phyloP scores from a whole-genome alignment of 345 rosid genomes.

The Acer saccharum region DNA sequence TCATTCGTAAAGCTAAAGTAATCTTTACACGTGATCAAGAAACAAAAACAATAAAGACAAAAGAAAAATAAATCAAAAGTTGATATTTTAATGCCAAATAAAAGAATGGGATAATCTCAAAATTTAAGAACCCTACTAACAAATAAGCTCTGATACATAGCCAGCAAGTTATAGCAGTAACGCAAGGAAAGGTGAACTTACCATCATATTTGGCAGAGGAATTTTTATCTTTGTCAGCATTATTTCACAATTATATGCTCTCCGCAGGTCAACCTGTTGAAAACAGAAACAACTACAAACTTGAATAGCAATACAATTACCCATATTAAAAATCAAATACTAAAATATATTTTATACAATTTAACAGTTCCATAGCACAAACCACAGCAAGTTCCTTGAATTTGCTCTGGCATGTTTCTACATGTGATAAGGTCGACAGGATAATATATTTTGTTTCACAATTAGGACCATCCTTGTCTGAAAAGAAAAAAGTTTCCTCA shows the following conservation, averaged over 20 bases:
- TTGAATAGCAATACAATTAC: background rate
- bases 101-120: background rate
- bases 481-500: background rate
- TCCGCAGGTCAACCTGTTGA: constrained; percentile 88
- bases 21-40: background rate
- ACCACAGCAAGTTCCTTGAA: background rate
- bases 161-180: background rate
- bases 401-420: background rate
- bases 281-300: constrained; percentile 24
- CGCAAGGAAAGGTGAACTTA: constrained; percentile 50
- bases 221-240: constrained; percentile 95
- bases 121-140: constrained; percentile 7
- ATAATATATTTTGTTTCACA: background rate
- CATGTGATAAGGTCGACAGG: background rate
- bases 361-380: background rate
- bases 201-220: constrained; percentile 93
- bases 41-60: background rate
- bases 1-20: constrained; percentile 6
- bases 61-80: background rate
- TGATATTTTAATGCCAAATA: background rate
- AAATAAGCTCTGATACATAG: background rate
- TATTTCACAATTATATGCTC: constrained; percentile 98
- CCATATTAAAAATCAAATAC: background rate
- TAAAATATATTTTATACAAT: background rate
- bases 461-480: background rate